Conservation (phyloP, 768 basidiomycete species). For the Daedaleopsis nitida region DNA sequence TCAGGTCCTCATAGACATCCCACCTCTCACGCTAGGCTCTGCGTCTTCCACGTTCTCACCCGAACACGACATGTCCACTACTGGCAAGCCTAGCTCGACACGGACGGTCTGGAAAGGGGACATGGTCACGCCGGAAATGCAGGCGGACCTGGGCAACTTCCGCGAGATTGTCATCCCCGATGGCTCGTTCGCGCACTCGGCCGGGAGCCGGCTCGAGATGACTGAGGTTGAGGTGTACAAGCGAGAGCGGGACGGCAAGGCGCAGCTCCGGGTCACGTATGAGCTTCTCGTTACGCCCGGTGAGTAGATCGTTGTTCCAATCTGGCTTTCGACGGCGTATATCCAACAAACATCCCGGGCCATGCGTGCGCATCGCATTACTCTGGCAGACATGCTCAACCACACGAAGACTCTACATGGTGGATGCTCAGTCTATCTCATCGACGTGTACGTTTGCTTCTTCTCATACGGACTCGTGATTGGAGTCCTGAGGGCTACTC, state of each 20-base stretch:
- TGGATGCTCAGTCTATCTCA: conserved; percentile 21
- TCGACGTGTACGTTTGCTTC: conserved; percentile 18
- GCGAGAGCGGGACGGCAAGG: conserved; percentile 19
- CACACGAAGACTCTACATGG: conserved; percentile 18
- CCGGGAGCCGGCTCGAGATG: conserved; percentile 11
- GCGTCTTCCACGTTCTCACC: too few relatives aligned
- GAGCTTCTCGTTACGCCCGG: conserved; percentile 14
- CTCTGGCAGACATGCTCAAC: conserved; percentile 21
- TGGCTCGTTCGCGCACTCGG: conserved; percentile 13
- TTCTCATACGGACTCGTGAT: neutral
- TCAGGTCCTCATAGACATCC: too few relatives aligned
- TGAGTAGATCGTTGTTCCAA: neutral
- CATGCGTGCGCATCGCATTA: neutral
- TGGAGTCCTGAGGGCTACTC: neutral
- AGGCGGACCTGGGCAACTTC: neutral
- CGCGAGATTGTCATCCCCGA: conserved; percentile 5
- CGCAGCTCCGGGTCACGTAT: conserved; percentile 15
- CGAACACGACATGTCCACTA: too few relatives aligned
- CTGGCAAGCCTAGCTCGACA: too few relatives aligned
- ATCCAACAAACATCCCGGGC: neutral
- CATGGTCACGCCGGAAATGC: neutral
- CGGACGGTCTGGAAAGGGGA: too few relatives aligned
- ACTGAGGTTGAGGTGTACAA: conserved; percentile 14
- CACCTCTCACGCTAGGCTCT: too few relatives aligned
- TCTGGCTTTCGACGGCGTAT: neutral